Evolutionary conservation across 73 alveolate genomes (phyloP).

Genomic region (Paramecium sexaurelia): DNA sequence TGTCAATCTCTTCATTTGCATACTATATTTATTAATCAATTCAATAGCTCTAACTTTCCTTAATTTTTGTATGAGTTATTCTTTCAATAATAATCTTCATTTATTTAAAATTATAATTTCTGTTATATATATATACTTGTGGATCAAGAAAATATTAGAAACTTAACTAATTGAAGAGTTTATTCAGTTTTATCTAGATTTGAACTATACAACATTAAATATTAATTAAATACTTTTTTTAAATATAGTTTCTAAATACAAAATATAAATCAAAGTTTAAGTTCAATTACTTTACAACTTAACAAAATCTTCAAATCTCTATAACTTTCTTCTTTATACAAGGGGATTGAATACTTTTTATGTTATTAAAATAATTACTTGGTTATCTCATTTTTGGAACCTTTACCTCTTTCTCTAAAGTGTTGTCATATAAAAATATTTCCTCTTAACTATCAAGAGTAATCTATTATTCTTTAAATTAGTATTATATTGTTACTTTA

Average conservation of each 20-base stretch:
- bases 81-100: not conserved
- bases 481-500: not conserved
- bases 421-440: not conserved
- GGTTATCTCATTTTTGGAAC: conserved; percentile 22
- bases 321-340: not conserved
- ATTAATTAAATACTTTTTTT: not conserved
- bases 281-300: no score
- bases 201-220: no score
- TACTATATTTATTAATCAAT: not conserved
- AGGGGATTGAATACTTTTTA: not conserved
- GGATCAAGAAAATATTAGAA: no score
- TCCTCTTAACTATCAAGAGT: not conserved
- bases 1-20: not conserved
- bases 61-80: not conserved
- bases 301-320: not conserved
- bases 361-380: not conserved
- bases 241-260: not conserved
- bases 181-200: no score
- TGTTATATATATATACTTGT: no score
- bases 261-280: no score
- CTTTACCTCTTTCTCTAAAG: not conserved
- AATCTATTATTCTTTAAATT: not conserved
- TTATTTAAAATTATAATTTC: not conserved
- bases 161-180: no score
- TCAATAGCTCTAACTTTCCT: not conserved